Evolutionary conservation across 768 basidiomycete species (phyloP).

Genomic region (Brasilioporus rufonigricans): DNA sequence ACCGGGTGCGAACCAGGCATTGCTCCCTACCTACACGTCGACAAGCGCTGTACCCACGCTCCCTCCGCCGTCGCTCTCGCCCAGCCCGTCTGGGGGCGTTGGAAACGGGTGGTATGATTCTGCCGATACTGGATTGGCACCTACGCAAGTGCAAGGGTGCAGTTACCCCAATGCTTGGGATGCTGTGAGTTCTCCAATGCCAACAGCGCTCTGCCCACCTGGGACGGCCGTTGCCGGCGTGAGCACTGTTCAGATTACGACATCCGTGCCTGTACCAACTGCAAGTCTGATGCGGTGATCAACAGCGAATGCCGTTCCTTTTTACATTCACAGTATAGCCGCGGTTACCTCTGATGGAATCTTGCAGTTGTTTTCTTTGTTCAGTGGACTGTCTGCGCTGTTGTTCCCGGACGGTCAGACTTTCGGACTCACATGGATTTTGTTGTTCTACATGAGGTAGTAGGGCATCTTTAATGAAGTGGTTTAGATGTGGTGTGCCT

Average conservation of each 20-base stretch:
- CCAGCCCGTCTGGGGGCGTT: slow-evolving; percentile 38
- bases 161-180: slow-evolving; percentile 64
- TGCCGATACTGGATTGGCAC: slow-evolving; percentile 50
- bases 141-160: slow-evolving; percentile 61
- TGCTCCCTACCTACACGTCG: slow-evolving; percentile 63
- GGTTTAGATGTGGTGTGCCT: slow-evolving; percentile 9
- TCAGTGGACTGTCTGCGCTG: background rate
- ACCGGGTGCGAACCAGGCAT: slow-evolving; percentile 31
- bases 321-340: no score
- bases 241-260: slow-evolving; percentile 1
- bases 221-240: slow-evolving; percentile 2
- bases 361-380: background rate
- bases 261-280: background rate
- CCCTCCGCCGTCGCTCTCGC: slow-evolving; percentile 52
- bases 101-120: slow-evolving; percentile 60
- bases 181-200: slow-evolving; percentile 49
- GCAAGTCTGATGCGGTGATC: slow-evolving; percentile 8
- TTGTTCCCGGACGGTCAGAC: background rate
- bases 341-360: background rate
- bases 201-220: slow-evolving; percentile 41
- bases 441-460: background rate
- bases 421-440: background rate
- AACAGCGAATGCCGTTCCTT: background rate
- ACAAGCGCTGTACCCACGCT: slow-evolving; percentile 59
- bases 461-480: background rate